Conservation (phyloP, 257 asterid species). For the Penstemon newberryi region DNA sequence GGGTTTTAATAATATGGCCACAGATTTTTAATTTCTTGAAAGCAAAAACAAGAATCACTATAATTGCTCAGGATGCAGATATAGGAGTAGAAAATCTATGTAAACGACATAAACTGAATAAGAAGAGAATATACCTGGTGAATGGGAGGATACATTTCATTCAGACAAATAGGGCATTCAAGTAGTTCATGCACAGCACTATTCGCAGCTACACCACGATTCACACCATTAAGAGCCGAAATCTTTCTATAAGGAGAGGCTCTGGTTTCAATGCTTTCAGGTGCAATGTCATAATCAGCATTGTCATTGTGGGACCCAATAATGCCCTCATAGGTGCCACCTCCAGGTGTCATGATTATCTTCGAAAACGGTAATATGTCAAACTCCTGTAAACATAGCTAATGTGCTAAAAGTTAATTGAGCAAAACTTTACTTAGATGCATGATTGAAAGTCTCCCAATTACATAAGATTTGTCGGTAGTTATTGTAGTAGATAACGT, state of each 20-base stretch:
- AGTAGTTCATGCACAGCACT: slow-evolving; percentile 72
- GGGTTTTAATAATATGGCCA: neutral
- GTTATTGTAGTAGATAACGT: neutral
- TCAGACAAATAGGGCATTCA: slow-evolving; percentile 74
- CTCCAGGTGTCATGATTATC: slow-evolving; percentile 60
- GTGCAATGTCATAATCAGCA: slow-evolving; percentile 43
- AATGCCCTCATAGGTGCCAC: slow-evolving; percentile 42
- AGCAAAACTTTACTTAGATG: neutral
- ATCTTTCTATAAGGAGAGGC: slow-evolving; percentile 49
- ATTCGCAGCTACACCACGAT: slow-evolving; percentile 48
- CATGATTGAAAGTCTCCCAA: no score
- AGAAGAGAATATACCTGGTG: slow-evolving; percentile 60
- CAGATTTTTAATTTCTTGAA: slow-evolving; percentile 8
- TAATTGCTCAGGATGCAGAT: neutral
- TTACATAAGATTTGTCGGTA: neutral
- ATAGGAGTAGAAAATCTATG: slow-evolving; percentile 13
- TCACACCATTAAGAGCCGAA: slow-evolving; percentile 38
- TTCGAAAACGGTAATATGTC: slow-evolving; percentile 10
- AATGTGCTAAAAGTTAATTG: slow-evolving; percentile 18
- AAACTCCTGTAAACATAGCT: slow-evolving; percentile 27
- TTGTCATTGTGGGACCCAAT: slow-evolving; percentile 38
- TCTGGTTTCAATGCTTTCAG: slow-evolving; percentile 51
- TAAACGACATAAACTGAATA: slow-evolving; percentile 9
- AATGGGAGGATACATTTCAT: slow-evolving; percentile 77
- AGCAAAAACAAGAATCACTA: slow-evolving; percentile 17